phyloP scores from a whole-genome alignment of 1,139 yeast species.

The Taphrina flavorubra region DNA sequence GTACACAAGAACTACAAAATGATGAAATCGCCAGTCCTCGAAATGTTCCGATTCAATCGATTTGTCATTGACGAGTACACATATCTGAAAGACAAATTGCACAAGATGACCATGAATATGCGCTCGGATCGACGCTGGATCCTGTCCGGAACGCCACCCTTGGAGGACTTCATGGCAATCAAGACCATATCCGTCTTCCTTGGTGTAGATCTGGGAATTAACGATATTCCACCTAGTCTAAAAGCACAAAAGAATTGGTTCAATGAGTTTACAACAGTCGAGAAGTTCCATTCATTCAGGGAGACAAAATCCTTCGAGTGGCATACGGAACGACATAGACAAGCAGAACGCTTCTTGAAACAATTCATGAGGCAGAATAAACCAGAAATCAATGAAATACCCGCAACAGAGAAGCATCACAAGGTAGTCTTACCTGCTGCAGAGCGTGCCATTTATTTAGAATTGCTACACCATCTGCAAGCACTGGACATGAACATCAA shows the following conservation, averaged over 20 bases:
- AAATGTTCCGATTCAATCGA: conserved; percentile 41
- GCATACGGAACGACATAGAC: conserved; percentile 41
- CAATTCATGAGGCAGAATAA: conserved; percentile 42
- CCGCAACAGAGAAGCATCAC: conserved; percentile 20
- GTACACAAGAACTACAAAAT: conserved; percentile 34
- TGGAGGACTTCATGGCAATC: conserved; percentile 40
- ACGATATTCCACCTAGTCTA: conserved; percentile 39
- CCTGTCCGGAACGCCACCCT: conserved; percentile 43
- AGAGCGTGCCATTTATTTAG: conserved; percentile 43
- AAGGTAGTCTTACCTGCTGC: conserved; percentile 39
- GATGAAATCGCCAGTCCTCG: conserved; percentile 40
- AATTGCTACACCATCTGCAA: conserved; percentile 40
- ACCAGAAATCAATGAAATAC: conserved; percentile 42
- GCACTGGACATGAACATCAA: conserved; percentile 40
- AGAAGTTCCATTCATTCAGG: conserved; percentile 42
- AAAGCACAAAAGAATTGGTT: conserved; percentile 37
- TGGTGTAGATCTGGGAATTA: conserved; percentile 40
- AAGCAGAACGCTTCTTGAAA: conserved; percentile 39
- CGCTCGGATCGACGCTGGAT: conserved; percentile 40
- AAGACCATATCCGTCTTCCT: conserved; percentile 41
- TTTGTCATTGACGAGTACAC: conserved; percentile 43
- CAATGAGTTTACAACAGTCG: conserved; percentile 41
- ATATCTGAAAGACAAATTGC: conserved; percentile 37
- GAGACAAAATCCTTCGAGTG: conserved; percentile 39
- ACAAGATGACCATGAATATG: conserved; percentile 35